phyloP scores from a whole-genome alignment of 352 stramenopile genomes.

The Halophytophthora batemanensis region DNA sequence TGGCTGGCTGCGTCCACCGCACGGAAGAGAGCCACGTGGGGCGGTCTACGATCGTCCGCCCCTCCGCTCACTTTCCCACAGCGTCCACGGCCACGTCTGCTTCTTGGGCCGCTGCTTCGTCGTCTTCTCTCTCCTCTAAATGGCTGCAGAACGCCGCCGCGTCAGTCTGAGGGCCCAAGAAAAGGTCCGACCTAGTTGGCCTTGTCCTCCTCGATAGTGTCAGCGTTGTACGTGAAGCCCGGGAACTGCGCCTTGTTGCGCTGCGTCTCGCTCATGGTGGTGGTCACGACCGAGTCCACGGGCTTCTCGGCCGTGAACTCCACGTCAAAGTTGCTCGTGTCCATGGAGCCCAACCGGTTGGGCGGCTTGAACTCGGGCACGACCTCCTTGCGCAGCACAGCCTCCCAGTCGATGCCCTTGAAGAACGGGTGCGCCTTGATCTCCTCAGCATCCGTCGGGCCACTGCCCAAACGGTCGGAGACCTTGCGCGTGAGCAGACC shows the following conservation, averaged over 20 bases:
- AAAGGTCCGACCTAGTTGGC: conserved; percentile 45
- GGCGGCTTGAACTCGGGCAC: conserved; percentile 91
- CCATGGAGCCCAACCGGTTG: conserved; percentile 84
- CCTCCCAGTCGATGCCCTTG: conserved; percentile 90
- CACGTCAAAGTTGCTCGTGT: conserved; percentile 94
- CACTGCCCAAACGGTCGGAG: conserved; percentile 82
- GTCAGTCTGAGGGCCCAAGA: conserved; percentile 12
- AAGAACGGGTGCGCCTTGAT: conserved; percentile 94
- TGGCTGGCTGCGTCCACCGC: too few species aligned
- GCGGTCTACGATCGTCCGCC: too few species aligned
- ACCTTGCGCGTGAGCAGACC: conserved; percentile 88
- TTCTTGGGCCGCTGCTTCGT: too few species aligned
- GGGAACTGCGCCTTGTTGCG: conserved; percentile 90
- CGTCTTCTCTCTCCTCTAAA: conserved; percentile 30
- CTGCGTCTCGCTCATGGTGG: conserved; percentile 88
- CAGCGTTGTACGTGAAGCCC: conserved; percentile 89
- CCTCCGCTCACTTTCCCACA: too few species aligned
- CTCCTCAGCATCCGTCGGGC: conserved; percentile 85
- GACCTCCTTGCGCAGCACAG: conserved; percentile 84
- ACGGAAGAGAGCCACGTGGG: too few species aligned
- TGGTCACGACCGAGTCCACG: conserved; percentile 89
- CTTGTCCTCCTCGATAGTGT: conserved; percentile 86
- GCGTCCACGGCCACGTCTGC: too few species aligned
- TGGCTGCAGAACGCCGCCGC: conserved; percentile 14
- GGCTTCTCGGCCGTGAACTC: conserved; percentile 93